Conservation (phyloP, 148 eudicot genomes). For the Vaccinium vitisidaea region DNA sequence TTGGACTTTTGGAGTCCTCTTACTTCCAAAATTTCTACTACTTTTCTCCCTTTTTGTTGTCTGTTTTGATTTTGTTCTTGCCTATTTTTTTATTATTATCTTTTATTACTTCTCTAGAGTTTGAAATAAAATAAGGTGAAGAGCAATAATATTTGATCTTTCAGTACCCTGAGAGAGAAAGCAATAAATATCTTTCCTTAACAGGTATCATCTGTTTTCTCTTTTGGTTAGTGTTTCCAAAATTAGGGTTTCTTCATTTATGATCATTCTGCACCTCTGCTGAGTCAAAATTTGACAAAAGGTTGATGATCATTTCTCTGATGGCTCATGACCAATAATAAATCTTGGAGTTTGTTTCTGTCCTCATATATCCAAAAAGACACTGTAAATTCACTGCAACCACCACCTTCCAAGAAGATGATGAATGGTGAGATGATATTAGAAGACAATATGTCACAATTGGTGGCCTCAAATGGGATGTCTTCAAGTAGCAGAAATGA, state of each 20-base stretch:
- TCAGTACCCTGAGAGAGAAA: neutral
- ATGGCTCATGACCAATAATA: neutral
- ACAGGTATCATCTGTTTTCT: slow-evolving; percentile 1
- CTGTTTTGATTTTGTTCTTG: slow-evolving; percentile 2
- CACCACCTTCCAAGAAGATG: slow-evolving; percentile 21
- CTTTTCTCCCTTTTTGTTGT: slow-evolving; percentile 12
- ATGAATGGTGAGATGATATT: slow-evolving; percentile 45
- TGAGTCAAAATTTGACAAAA: neutral
- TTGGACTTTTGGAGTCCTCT: slow-evolving; percentile 3
- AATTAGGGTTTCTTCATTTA: slow-evolving; percentile 19
- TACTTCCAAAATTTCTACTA: slow-evolving; percentile 4
- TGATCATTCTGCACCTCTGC: slow-evolving; percentile 9
- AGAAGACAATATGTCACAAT: slow-evolving; percentile 65
- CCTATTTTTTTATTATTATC: neutral
- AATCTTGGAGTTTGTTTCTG: slow-evolving; percentile 2
- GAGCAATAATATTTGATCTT: neutral
- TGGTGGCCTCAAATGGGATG: slow-evolving; percentile 57
- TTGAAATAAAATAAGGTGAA: neutral
- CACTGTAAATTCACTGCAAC: neutral
- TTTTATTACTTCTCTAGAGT: neutral
- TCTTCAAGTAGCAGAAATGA: slow-evolving; percentile 53
- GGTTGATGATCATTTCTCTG: neutral
- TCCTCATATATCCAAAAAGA: slow-evolving; percentile 6
- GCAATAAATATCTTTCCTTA: slow-evolving; percentile 10
- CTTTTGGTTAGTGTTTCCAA: slow-evolving; percentile 10